Evolutionary conservation across 257 asterid genomes (phyloP), one percentile per base, ranked within the genome.

Genomic region (Ilex aquifolium): DNA sequence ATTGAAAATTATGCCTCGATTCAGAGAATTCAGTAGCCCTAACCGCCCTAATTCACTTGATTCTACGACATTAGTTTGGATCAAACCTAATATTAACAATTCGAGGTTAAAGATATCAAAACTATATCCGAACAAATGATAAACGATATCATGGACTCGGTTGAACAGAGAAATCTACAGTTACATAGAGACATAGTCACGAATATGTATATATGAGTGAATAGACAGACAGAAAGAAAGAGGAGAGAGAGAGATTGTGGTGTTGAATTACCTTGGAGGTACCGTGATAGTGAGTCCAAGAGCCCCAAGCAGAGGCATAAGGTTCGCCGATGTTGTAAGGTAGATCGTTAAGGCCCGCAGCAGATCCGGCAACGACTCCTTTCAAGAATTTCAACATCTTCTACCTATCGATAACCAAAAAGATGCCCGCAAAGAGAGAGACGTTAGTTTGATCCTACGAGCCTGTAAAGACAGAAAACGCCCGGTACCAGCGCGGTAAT

Each of bases 271-370:
- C 96, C 92, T 87, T 89, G 21, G 95, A 87, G 78, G 94, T 85
- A 65, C 96, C 99, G 36, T 95, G 96, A 67, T 74, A 71, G 80
- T 93, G 99, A 64, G 86, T 83, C 99, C 97, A 93, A 30, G 97
- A 90, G 66, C 97, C 99, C 99, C 99, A 93, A 68, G 95, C 85
- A 57, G 94, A 80, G 44, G 96, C 81, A 84, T 93, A 89, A 44
- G 99, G 97, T 82, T 93, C 99, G 40, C 96, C 97, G 72, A 93
- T 79, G 80, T 79, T 84, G 78, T 93, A 90, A 7, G 99, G 99
- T 67, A 93, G 94, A 93, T 93, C 97, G 72, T 90, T 90, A 57
- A 87, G 80, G 77, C 96, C 99, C 52, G 97, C 63, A 6, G 90
- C 92, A 74, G 99, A 90, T 85, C 99, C 97, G 73, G 48, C 88